Base-by-base conservation (phyloP, 2,329 filamentous ascomycete genomes). In the Talaromyces sp. region DNA sequence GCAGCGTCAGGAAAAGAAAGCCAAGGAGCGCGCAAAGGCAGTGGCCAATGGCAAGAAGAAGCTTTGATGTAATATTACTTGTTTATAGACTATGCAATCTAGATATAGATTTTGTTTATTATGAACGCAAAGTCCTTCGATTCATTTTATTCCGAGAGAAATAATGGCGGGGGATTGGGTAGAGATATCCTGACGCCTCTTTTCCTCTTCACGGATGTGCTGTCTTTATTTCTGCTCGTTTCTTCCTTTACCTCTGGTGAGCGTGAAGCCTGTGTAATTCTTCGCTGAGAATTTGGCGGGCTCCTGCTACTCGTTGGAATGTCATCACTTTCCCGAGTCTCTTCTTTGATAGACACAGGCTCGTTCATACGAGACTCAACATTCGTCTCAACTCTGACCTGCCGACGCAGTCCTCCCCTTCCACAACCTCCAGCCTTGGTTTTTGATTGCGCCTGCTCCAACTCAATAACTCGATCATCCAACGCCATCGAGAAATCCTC, bases 1-100 rank as follows among this genome's bases (percentile, higher is more conserved):
- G 69, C 88, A 89, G 60, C 83, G 89, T 65, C 80, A 83, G 65
- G 93, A 96, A 80, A 97, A 97, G 83, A 79, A 86, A 70, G 87
- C 85, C 59, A 96, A 95, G 80, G 86, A 88, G 72, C 80, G 79
- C 57, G 86, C 84, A 31, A 88, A 85, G 73, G 77, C 74, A 35
- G 69, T 69, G 57, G 67, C n/a, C n/a, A 55, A 65, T 63, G 65
- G 63, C 26, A 74, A 74, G 62, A 69, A 70, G 53, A 62, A 66
- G 52, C 58, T 67, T 60, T 73, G 68, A 62, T 56, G 21, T 53
- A 1, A 9, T 35, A 14, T 55, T 55, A 26, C 27, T 19, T 6
- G 12, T 52, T 46, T 17, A 52, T 52, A 52, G 48, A 52, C 24
- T 57, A 9, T 31, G 32, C 31, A 46, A 46, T 43, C 9, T 57